Evolutionary conservation across 2,329 filamentous ascomycete species (phyloP).

Genomic region (Nigrospora oryzae): DNA sequence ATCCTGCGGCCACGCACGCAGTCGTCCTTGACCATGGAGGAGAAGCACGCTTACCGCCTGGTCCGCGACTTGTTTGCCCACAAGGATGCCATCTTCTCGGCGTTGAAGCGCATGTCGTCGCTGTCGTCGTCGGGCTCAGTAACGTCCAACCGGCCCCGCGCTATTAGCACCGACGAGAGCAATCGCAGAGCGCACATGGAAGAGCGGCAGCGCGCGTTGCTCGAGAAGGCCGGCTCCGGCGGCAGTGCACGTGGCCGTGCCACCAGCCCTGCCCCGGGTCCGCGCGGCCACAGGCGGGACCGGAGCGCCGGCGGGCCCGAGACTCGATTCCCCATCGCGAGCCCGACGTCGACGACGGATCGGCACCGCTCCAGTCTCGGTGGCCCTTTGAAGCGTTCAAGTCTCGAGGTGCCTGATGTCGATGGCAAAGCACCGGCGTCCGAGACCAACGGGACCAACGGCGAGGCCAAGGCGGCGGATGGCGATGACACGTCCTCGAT

Average conservation of each 20-base stretch:
- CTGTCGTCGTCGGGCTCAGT: constrained; percentile 56
- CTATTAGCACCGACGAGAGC: constrained; percentile 91
- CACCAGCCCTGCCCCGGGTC: constrained; percentile 61
- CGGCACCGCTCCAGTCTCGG: constrained; percentile 41
- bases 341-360: constrained; percentile 46
- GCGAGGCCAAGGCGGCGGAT: constrained; percentile 19
- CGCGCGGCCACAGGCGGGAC: constrained; percentile 62
- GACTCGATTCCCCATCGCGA: constrained; percentile 79
- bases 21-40: constrained; percentile 87
- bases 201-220: constrained; percentile 76
- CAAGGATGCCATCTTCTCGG: constrained; percentile 92
- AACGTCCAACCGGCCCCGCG: constrained; percentile 58
- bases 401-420: constrained; percentile 72
- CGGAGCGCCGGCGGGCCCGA: constrained; percentile 65
- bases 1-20: constrained; percentile 81
- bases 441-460: constrained; percentile 32
- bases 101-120: constrained; percentile 82
- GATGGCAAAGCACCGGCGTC: constrained; percentile 32
- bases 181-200: constrained; percentile 92
- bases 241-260: constrained; percentile 59
- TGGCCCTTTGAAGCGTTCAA: constrained; percentile 48
- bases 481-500: constrained; percentile 5
- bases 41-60: constrained; percentile 84
- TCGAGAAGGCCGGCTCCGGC: constrained; percentile 48
- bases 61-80: constrained; percentile 87